phyloP scores from a whole-genome alignment of 164 flowering plant genomes.

The Stephania japonica region DNA sequence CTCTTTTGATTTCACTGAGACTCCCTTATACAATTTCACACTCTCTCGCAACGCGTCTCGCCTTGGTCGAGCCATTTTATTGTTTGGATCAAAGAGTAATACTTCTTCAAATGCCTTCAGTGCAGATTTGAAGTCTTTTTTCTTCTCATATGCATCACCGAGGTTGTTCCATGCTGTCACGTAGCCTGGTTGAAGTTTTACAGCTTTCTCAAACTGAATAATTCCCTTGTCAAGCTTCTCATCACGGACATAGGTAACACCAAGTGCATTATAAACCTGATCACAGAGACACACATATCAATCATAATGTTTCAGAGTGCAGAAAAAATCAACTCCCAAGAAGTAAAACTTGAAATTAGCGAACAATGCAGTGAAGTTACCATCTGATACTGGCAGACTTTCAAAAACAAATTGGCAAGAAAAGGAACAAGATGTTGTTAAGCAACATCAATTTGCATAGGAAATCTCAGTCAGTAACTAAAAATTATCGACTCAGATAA shows the following conservation, averaged over 20 bases:
- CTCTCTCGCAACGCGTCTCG: constrained; percentile 65
- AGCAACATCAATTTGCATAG: neutral
- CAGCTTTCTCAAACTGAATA: constrained; percentile 70
- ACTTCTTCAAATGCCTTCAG: constrained; percentile 88
- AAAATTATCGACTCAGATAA: too few species aligned
- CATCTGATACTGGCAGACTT: too few species aligned
- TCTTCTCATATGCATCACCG: constrained; percentile 92
- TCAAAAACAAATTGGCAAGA: neutral
- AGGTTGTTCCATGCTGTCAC: constrained; percentile 98
- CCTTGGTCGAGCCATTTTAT: constrained; percentile 74
- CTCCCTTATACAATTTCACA: constrained; percentile 60
- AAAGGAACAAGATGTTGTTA: neutral
- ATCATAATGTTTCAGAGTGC: neutral
- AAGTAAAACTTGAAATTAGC: neutral
- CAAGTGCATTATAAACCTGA: constrained; percentile 91
- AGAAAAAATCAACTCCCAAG: neutral
- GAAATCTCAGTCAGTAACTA: neutral
- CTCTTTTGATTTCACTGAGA: constrained; percentile 60
- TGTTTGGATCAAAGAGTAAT: constrained; percentile 88
- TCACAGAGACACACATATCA: neutral
- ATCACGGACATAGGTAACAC: constrained; percentile 73
- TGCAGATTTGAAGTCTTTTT: constrained; percentile 66
- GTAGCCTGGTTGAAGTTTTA: constrained; percentile 90
- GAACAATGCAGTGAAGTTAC: neutral
- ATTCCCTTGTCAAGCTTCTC: constrained; percentile 82